phyloP scores from a whole-genome alignment of 495 filamentous ascomycete genomes.

The Penicillium diatomitis region DNA sequence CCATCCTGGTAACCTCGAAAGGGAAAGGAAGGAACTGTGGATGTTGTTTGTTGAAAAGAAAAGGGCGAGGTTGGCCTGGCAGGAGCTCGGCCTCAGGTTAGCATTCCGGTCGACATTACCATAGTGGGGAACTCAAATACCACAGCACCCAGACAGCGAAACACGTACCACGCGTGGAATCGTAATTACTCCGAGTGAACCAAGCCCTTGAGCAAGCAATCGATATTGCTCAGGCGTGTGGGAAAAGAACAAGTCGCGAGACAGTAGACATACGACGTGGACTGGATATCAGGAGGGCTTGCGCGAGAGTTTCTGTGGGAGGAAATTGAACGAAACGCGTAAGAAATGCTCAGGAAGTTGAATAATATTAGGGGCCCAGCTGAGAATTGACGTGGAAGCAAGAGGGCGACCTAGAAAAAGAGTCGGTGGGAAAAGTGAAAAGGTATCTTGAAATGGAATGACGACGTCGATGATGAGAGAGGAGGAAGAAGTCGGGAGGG shows the following conservation, averaged over 20 bases:
- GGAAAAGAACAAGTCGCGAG: constrained; percentile 10
- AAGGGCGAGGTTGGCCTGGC: constrained; percentile 25
- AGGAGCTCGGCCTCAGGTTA: constrained; percentile 22
- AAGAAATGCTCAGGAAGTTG: constrained; percentile 8
- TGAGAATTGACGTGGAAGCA: neutral
- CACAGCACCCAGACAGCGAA: constrained; percentile 22
- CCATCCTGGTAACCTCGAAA: constrained; percentile 25
- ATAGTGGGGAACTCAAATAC: constrained; percentile 31
- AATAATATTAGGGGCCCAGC: constrained; percentile 9
- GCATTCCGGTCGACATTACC: constrained; percentile 34
- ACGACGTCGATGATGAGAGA: constrained; percentile 24
- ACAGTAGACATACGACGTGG: constrained; percentile 15
- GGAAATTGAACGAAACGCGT: constrained; percentile 19
- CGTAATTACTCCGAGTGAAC: constrained; percentile 19
- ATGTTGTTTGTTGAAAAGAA: constrained; percentile 20
- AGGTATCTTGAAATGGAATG: constrained; percentile 34
- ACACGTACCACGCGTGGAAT: constrained; percentile 40
- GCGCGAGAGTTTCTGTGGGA: constrained; percentile 10
- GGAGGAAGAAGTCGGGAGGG: constrained; percentile 35
- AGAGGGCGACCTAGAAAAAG: constrained; percentile 2
- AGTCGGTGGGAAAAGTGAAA: constrained; percentile 11
- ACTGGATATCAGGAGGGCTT: constrained; percentile 23
- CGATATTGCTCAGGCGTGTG: constrained; percentile 12
- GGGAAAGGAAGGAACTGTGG: constrained; percentile 14
- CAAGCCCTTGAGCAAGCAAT: constrained; percentile 20